These are phyloP conservation scores for Adenanthera pavonina DNA, from an alignment of 306 rosid species.

Conservation along the genomic window DNA sequence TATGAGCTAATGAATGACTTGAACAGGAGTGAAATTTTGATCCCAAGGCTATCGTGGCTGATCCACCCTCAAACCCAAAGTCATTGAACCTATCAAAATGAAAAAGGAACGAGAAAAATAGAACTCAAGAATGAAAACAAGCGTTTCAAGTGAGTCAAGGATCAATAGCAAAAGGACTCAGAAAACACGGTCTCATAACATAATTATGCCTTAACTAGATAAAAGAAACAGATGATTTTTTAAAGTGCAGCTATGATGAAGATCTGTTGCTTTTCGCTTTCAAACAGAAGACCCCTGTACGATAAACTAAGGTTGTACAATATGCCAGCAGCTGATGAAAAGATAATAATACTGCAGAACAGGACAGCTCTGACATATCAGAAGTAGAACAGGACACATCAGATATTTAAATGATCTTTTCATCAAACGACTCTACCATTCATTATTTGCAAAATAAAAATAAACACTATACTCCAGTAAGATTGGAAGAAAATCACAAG, in stretches of 20 bases:
- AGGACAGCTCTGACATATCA: neutral
- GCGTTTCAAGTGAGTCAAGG: too few relatives aligned
- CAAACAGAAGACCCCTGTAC: neutral
- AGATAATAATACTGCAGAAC: neutral
- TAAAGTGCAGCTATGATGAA: neutral
- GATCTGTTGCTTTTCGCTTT: neutral
- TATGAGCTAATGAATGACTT: constrained; percentile 40
- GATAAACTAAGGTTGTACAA: neutral
- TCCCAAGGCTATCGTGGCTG: constrained; percentile 51
- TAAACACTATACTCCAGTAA: neutral
- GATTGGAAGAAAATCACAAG: neutral
- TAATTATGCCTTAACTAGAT: neutral
- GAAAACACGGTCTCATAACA: neutral
- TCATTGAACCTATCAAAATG: constrained; percentile 53
- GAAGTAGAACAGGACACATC: neutral
- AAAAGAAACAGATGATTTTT: neutral
- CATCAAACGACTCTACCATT: neutral
- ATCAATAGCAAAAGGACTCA: neutral
- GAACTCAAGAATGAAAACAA: constrained; percentile 5
- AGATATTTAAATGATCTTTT: neutral
- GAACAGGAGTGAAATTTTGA: constrained; percentile 56
- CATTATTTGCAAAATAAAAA: neutral
- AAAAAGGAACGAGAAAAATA: neutral
- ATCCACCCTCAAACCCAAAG: constrained; percentile 63
- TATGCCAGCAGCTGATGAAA: neutral